Evolutionary conservation across 345 rosid species (phyloP), one percentile per base, ranked within the genome.

Genomic region (Camelina hispida): DNA sequence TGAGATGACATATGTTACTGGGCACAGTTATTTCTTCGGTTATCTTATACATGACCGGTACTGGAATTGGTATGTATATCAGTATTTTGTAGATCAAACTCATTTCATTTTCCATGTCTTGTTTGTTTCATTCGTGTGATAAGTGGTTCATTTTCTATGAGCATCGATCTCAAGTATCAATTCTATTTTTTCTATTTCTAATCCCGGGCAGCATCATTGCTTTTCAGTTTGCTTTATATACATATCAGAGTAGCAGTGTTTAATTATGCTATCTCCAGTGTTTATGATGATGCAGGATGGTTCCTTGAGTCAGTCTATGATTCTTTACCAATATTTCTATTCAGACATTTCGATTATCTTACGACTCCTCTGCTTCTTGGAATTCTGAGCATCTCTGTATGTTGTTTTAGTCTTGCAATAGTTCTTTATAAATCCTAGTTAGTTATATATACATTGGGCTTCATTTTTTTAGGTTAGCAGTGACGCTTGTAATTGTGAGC

Each of bases 131-230:
- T 79, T n/a, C n/a, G n/a, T 23, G 78, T 70, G 52, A 48, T 81
- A 83, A 97, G 97, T 94, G 97, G 98, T 94, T 90, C 68, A n/a
- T n/a, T n/a, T n/a, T n/a, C 88, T 81, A 37, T 90, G 84, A 86
- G 85, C 67, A 84, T 91, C 37, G 97, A 91, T 82, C 95, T 94
- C 81, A 91, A 94, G 98, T 91, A 91, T 20, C 22, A 20, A 20
- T 20, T 20, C 22, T 20, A 20, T 20, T 20, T 20, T 20, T 20
- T 69, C 35, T 40, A 5, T 65, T 25, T 54, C 22, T 44, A 7
- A 34, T 9, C 37, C 66, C 1, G 4, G n/a, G 7, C 20, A 8
- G 66, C 18, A 17, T 70, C 75, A 16, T 47, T 53, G 55, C 40
- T 62, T 55, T 20, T 20, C 59, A n/a, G 20, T 35, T 54, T 76